Conservation (phyloP, 2,329 filamentous ascomycete species). For the Trichophyton simii region DNA sequence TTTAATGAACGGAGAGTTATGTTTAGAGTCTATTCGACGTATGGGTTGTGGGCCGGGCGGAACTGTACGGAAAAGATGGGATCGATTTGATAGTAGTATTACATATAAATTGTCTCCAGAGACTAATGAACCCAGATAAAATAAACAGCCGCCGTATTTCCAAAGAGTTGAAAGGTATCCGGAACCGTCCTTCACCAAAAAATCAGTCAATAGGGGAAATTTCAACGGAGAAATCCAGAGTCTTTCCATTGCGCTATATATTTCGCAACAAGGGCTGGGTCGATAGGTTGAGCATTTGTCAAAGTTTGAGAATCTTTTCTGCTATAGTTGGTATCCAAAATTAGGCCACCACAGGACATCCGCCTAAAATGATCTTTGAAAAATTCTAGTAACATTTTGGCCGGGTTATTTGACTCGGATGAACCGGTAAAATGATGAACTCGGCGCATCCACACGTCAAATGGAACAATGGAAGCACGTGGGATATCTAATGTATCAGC, state of each 20-base stretch:
- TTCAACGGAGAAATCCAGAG: slow-evolving; percentile 17
- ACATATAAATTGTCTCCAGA: no score
- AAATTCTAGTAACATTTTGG: slow-evolving; percentile 21
- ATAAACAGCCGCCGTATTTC: no score
- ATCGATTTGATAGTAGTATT: no score
- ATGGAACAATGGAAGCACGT: slow-evolving; percentile 23
- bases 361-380: slow-evolving; percentile 24
- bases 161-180: no score
- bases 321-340: slow-evolving; percentile 28
- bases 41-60: no score
- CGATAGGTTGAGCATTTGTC: slow-evolving; percentile 22
- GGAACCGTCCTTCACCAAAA: neutral
- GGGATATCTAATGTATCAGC: slow-evolving; percentile 24
- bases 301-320: slow-evolving; percentile 29
- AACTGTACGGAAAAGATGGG: no score
- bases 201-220: neutral
- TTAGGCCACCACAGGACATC: slow-evolving; percentile 37
- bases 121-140: no score
- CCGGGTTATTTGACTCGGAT: slow-evolving; percentile 21
- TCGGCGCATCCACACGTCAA: slow-evolving; percentile 30
- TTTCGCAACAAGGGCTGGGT: slow-evolving; percentile 19
- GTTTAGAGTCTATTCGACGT: no score
- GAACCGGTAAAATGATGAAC: slow-evolving; percentile 19
- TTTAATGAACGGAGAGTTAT: no score
- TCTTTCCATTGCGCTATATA: slow-evolving; percentile 28